phyloP scores from a whole-genome alignment of 768 basidiomycete species.

The Kwoniella sp. region DNA sequence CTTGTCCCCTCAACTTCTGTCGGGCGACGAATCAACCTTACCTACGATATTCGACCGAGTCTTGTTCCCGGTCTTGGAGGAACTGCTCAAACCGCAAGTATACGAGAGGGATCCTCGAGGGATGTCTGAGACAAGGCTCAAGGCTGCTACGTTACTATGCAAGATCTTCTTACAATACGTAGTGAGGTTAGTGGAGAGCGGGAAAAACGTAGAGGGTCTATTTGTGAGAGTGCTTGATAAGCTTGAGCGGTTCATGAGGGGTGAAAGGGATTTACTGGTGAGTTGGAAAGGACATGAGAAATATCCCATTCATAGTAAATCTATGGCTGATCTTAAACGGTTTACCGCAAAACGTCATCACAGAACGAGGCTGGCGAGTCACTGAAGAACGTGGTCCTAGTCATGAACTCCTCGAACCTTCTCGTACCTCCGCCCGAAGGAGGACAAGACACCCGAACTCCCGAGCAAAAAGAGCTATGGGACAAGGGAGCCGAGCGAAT shows the following conservation, averaged over 20 bases:
- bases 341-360: not conserved
- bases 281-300: slow-evolving; percentile 53
- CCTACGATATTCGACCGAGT: slow-evolving; percentile 85
- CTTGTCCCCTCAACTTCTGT: slow-evolving; percentile 71
- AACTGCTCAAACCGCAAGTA: slow-evolving; percentile 80
- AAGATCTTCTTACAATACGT: slow-evolving; percentile 95
- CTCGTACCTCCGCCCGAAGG: slow-evolving; percentile 65
- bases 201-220: slow-evolving; percentile 63
- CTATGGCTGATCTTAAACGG: not conserved
- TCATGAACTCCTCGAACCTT: slow-evolving; percentile 87
- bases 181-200: slow-evolving; percentile 65
- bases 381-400: slow-evolving; percentile 91
- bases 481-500: slow-evolving; percentile 79
- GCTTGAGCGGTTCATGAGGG: slow-evolving; percentile 84
- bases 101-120: slow-evolving; percentile 77
- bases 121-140: slow-evolving; percentile 85
- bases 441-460: slow-evolving; percentile 28
- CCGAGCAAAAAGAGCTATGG: slow-evolving; percentile 64
- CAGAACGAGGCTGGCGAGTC: slow-evolving; percentile 96
- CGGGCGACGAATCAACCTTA: slow-evolving; percentile 65
- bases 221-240: slow-evolving; percentile 90
- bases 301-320: too few species aligned
- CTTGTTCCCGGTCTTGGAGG: slow-evolving; percentile 87
- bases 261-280: slow-evolving; percentile 83
- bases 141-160: slow-evolving; percentile 86